Base-by-base conservation (phyloP, 345 rosid genomes). In the Citrus trifoliata region DNA sequence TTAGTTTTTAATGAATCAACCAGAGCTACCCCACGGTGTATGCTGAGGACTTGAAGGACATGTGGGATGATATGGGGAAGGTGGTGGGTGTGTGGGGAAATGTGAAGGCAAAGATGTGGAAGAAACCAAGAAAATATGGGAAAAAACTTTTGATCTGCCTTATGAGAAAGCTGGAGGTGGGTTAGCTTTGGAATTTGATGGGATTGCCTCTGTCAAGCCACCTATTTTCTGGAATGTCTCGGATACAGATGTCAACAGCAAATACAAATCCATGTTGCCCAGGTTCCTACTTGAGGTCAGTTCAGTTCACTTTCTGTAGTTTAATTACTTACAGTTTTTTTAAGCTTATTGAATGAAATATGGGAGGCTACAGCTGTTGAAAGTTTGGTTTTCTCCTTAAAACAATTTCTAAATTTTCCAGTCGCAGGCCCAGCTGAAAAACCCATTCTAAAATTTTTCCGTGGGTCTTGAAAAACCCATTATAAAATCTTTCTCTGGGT, bases 81-180 rank as follows among this genome's bases (percentile, higher is more conserved):
- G 86, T 87, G 32, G 92, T 79, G 22, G 73, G 86, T 22, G 28
- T 87, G 33, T 85, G 89, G 82, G 96, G 84, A 72, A 38, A 74
- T n/a, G 87, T 87, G 16, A 82, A 88, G 83, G 87, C 82, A 42
- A 83, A 38, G 91, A 90, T 63, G 82, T 86, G 10, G 88, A 91
- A 71, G 87, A 80, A 59, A 89, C 92, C 25, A 87, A 85, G 84
- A 82, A 78, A 65, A 71, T 90, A 6, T 93, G 95, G 99, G 90
- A 92, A 67, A 79, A 77, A 74, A 80, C 70, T 9, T 95, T 95
- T 61, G 88, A 92, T 80, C 95, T 91, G 76, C 96, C 97, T 3
- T 92, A 90, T 37, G 96, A 90, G 85, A 95, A 89, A 82, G 96
- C 98, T 66, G 98, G 99, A 46, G 93, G 93, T 22, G 83, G 82